Evolutionary conservation across 805 yeast species (phyloP), one percentile per base, ranked within the genome.

Genomic region (Teunomyces kruisii): DNA sequence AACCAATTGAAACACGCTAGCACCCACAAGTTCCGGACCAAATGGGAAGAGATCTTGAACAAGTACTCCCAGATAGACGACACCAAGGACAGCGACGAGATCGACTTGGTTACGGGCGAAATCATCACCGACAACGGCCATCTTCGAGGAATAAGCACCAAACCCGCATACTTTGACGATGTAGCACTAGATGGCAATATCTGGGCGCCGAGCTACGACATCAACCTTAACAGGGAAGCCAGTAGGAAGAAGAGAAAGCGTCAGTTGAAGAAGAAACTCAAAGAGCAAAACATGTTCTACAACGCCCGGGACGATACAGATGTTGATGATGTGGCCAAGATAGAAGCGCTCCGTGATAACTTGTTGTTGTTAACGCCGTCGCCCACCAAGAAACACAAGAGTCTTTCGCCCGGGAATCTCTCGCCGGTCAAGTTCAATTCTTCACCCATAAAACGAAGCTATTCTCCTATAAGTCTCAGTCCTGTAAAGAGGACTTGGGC

Each of bases 91-190:
- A 84, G 86, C 31, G 90, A 83, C 57, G 71, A 81, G 17, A 64
- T 83, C n/a, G 90, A 87, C 57, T 55, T 87, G 16, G 56, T 59
- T 8, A 80, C 89, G 0, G 91, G 92, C 0, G 70, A 76, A 45
- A 76, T 87, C 1, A 60, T 82, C 1, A 76, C 69, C 27, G 90
- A 87, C 54, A 75, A 79, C 42, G 96, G 96, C 2, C 95, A 87
- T 61, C 53, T 87, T 16, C 63, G 76, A 45, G 76, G 83, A 2
- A 54, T 84, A 45, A 50, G 46, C 3, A 36, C 43, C 6, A 42
- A 31, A 6, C 40, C 37, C 14, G 42, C 40, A 9, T 36, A n/a
- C 12, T 32, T 46, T n/a, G 45, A 41, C 31, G 54, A 47, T 9
- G 45, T 40, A 12, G 36, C 36, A 5, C 10, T 45, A 33, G 29